These are phyloP conservation scores for Aurantiochytrium sp. DNA, from an alignment of 108 stramenopile genomes.

Conservation along the genomic window DNA sequence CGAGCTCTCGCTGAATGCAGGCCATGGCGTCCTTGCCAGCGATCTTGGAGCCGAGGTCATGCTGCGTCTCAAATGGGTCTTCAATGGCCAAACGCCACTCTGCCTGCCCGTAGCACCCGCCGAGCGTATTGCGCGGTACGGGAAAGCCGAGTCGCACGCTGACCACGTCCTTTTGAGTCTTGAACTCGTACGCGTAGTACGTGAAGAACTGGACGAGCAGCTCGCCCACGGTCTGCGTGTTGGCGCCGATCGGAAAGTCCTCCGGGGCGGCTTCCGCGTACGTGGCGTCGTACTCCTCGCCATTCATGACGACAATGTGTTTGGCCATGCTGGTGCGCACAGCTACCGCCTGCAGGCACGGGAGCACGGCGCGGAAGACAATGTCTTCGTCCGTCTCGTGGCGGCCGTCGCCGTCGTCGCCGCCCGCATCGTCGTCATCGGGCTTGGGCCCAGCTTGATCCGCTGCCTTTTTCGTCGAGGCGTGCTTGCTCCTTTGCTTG, in stretches of 20 bases:
- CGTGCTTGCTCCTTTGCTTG: no score
- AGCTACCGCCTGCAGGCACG: neutral
- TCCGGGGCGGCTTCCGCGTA: neutral
- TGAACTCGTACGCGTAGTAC: neutral
- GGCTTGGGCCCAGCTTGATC: neutral
- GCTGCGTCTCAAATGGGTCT: neutral
- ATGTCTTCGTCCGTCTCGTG: neutral
- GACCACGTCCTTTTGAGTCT: neutral
- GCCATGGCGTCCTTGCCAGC: neutral
- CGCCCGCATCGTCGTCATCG: neutral
- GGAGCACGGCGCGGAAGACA: neutral
- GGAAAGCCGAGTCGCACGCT: neutral
- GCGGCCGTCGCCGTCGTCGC: neutral
- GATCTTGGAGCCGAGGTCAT: slow-evolving; percentile 21
- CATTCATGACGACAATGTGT: neutral
- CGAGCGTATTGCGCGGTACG: neutral
- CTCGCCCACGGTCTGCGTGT: neutral
- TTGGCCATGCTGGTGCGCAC: neutral
- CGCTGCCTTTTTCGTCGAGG: no score
- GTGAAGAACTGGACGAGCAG: neutral
- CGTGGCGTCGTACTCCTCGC: neutral
- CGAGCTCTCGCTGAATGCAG: neutral
- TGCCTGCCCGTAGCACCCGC: neutral
- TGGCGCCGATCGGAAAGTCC: neutral
- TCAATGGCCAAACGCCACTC: slow-evolving; percentile 19